These are phyloP conservation scores for Nicotiana paniculata DNA, from an alignment of 257 asterid species.

Conservation along the genomic window DNA sequence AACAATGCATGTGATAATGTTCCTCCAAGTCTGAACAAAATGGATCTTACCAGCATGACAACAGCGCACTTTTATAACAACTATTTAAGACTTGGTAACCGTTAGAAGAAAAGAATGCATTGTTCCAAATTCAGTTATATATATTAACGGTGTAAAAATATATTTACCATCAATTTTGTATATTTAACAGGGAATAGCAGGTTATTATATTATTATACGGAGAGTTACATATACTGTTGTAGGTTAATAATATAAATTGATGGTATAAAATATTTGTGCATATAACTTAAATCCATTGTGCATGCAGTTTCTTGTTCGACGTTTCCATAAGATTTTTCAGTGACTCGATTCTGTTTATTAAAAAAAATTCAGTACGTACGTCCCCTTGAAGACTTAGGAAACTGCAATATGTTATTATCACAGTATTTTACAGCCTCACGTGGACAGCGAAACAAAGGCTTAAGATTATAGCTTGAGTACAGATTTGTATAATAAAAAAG, in stretches of 20 bases:
- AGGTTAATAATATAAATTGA: too few relatives aligned
- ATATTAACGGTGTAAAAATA: too few relatives aligned
- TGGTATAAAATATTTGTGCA: too few relatives aligned
- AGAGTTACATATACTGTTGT: too few relatives aligned
- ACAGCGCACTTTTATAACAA: conserved; percentile 10
- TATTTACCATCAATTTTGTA: too few relatives aligned
- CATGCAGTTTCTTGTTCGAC: too few relatives aligned
- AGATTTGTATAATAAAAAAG: neutral
- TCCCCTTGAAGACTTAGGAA: neutral
- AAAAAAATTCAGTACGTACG: neutral
- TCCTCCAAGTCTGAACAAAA: conserved; percentile 2
- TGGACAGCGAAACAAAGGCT: conserved; percentile 1
- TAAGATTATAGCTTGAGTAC: too few relatives aligned
- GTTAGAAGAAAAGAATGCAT: neutral
- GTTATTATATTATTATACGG: too few relatives aligned
- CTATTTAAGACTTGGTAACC: neutral
- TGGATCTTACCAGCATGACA: conserved; percentile 7
- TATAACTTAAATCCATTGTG: too few relatives aligned
- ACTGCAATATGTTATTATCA: neutral
- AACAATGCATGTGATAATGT: conserved; percentile 22
- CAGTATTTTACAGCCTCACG: conserved; percentile 10
- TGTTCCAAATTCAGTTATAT: neutral
- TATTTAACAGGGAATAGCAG: too few relatives aligned
- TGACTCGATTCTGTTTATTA: neutral
- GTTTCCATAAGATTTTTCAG: too few relatives aligned